Percentiles rank a stretch among this genome's conserved stretches.
phyloP scores from a whole-genome alignment of 1,284 basidiomycete genomes.

The Ganoderma lucidum region DNA sequence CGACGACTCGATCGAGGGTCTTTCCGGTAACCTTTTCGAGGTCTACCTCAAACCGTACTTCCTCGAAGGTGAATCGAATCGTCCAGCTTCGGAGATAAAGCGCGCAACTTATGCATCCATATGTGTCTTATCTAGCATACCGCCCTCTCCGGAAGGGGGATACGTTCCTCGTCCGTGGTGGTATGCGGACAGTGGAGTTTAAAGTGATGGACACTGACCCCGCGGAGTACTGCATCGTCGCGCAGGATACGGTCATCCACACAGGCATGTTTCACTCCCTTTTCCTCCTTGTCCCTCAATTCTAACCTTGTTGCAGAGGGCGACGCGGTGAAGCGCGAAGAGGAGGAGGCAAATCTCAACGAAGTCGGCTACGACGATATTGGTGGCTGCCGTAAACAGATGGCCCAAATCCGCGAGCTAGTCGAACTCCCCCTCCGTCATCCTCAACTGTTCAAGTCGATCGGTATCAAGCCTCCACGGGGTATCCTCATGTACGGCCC shows the following conservation, averaged over 20 bases:
- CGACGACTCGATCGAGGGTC: slow-evolving; percentile 97
- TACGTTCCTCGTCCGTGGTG: slow-evolving; percentile 98
- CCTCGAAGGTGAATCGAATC: slow-evolving; percentile 79
- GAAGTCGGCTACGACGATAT: slow-evolving; percentile 99
- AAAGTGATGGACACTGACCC: slow-evolving; percentile 98
- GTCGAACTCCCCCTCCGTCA: slow-evolving; percentile 98
- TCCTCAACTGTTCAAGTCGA: slow-evolving; percentile 99
- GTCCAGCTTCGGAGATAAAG: background rate
- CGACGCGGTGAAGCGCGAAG: slow-evolving; percentile 98
- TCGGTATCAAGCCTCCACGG: slow-evolving; percentile 99
- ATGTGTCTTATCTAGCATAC: slow-evolving; percentile 65
- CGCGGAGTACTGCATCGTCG: slow-evolving; percentile 96
- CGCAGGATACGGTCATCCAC: slow-evolving; percentile 96
- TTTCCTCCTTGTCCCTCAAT: slow-evolving; percentile 16
- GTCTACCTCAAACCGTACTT: slow-evolving; percentile 99
- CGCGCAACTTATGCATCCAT: slow-evolving; percentile 23
- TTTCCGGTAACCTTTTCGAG: slow-evolving; percentile 98
- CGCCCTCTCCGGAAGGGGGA: slow-evolving; percentile 96
- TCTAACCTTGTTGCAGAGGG: slow-evolving; percentile 70
- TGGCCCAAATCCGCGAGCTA: slow-evolving; percentile 99
- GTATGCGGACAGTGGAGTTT: slow-evolving; percentile 98
- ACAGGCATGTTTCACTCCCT: slow-evolving; percentile 60
- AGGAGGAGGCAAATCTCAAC: slow-evolving; percentile 96
- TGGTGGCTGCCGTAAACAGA: slow-evolving; percentile 98
- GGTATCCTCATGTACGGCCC: slow-evolving; percentile 98